Evolutionary conservation across 2,329 filamentous ascomycete genomes (phyloP).

Genomic region (Nemania diffusa): DNA sequence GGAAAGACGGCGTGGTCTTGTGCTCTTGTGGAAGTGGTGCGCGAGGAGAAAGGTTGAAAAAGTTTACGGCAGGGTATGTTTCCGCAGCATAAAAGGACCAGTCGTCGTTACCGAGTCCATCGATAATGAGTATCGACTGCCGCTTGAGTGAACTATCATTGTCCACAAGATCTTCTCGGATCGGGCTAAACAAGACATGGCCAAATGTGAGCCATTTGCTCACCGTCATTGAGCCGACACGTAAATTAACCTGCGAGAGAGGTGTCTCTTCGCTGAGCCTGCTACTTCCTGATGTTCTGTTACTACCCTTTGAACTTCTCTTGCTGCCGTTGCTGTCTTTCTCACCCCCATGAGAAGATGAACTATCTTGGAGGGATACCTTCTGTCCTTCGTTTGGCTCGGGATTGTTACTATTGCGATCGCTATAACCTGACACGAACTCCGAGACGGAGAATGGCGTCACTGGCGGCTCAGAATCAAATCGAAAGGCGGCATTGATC

Average conservation of each 20-base stretch:
- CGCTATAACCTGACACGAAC: constrained; percentile 54
- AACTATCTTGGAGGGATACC: constrained; percentile 45
- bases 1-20: constrained; percentile 58
- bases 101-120: constrained; percentile 86
- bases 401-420: constrained; percentile 50
- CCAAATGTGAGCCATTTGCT: constrained; percentile 90
- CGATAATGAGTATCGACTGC: constrained; percentile 78
- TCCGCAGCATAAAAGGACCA: constrained; percentile 89
- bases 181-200: constrained; percentile 83
- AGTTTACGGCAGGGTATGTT: constrained; percentile 77
- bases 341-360: constrained; percentile 47
- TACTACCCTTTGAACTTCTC: constrained; percentile 53
- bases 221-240: constrained; percentile 83
- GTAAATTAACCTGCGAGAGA: constrained; percentile 77
- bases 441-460: constrained; percentile 58
- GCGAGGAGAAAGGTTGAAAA: constrained; percentile 78
- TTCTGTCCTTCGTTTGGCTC: constrained; percentile 32
- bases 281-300: constrained; percentile 57
- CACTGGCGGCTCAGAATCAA: constrained; percentile 54
- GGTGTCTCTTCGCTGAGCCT: constrained; percentile 68
- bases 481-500: constrained; percentile 60
- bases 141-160: constrained; percentile 62
- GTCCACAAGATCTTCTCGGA: constrained; percentile 74
- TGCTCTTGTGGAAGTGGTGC: constrained; percentile 61
- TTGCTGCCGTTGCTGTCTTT: constrained; percentile 40